These are phyloP conservation scores for Hypsizygus marmoreus DNA, from an alignment of 768 basidiomycete genomes.

Conservation along the genomic window DNA sequence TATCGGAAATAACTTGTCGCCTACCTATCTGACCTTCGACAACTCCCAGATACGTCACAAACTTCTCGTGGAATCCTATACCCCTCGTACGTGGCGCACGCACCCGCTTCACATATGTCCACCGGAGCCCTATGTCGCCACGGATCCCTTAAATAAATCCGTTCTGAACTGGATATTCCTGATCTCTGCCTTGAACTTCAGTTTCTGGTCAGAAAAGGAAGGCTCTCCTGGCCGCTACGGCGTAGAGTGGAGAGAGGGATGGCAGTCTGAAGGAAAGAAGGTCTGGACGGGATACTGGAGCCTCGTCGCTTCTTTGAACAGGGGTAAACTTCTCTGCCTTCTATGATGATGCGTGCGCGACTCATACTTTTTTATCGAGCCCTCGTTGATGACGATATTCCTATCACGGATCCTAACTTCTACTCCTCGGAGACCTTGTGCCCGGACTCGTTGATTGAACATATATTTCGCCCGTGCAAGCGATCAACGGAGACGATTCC, in stretches of 20 bases:
- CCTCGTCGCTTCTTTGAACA: constrained; percentile 78
- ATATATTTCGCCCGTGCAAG: constrained; percentile 65
- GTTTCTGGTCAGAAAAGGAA: constrained; percentile 82
- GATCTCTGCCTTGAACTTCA: constrained; percentile 84
- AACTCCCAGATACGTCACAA: constrained; percentile 72
- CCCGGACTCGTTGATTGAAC: constrained; percentile 67
- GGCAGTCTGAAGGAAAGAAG: constrained; percentile 51
- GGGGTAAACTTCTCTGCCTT: constrained; percentile 48
- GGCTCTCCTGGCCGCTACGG: constrained; percentile 65
- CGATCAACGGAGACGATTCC: constrained; percentile 68
- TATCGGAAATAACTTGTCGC: constrained; percentile 5
- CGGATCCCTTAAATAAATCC: constrained; percentile 53
- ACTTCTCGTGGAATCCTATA: constrained; percentile 65
- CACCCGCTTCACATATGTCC: constrained; percentile 77
- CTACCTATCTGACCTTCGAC: constrained; percentile 5
- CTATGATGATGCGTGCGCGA: constrained; percentile 3
- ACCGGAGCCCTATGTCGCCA: constrained; percentile 57
- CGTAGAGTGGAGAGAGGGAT: constrained; percentile 74
- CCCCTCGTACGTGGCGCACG: constrained; percentile 79
- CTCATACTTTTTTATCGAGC: constrained; percentile 43
- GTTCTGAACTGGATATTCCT: constrained; percentile 87
- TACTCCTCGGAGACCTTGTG: constrained; percentile 72
- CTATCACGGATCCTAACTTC: constrained; percentile 78
- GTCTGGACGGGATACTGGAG: constrained; percentile 88
- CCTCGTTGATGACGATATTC: constrained; percentile 68